These are phyloP conservation scores for Colletotrichum sp. DNA, from an alignment of 2,329 filamentous ascomycete genomes.

Conservation along the genomic window DNA sequence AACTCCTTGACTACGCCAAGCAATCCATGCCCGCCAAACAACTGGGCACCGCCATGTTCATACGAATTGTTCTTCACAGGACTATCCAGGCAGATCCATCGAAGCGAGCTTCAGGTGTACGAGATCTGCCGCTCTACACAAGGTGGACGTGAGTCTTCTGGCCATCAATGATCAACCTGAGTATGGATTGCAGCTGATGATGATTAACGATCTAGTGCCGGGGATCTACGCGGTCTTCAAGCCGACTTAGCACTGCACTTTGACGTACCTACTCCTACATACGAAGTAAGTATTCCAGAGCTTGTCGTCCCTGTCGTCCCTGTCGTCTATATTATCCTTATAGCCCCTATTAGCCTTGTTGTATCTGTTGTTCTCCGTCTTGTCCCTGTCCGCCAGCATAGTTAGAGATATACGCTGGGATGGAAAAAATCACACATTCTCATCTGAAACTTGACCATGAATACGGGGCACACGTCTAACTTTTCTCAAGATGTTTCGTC, in stretches of 20 bases:
- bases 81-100: background rate
- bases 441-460: no score
- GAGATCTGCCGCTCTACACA: background rate
- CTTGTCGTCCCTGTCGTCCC: no score
- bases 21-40: background rate
- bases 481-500: background rate
- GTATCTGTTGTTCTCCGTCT: background rate
- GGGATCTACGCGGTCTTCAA: background rate
- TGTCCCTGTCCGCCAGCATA: no score
- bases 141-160: background rate
- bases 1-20: background rate
- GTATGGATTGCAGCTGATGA: background rate
- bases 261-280: background rate
- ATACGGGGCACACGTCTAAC: background rate
- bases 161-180: accelerated
- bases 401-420: no score
- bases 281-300: background rate
- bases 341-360: accelerated
- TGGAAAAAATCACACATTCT: no score
- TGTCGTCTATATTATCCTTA: accelerated
- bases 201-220: background rate
- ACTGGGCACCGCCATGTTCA: background rate
- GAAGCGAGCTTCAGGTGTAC: background rate
- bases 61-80: background rate
- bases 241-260: background rate